A percentile compares a stretch with the other conserved stretches of the same genome.
Conservation (phyloP, 1,139 yeast genomes). For the Sugiyamaella neomexicana region DNA sequence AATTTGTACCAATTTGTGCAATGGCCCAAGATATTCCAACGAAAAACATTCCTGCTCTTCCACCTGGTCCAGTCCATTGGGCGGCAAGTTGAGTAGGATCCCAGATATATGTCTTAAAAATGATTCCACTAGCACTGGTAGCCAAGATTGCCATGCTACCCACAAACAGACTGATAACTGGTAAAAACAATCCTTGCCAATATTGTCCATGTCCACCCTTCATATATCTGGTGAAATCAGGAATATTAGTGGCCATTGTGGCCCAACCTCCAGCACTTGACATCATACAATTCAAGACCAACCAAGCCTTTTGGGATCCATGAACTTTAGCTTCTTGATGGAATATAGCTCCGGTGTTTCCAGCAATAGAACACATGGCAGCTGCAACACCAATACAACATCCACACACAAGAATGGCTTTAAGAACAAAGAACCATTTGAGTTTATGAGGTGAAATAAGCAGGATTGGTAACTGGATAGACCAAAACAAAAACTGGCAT, state of each 20-base stretch:
- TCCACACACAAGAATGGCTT: conserved; percentile 40
- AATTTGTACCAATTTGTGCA: conserved; percentile 51
- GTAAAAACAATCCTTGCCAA: conserved; percentile 39
- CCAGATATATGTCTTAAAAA: conserved; percentile 37
- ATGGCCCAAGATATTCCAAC: conserved; percentile 48
- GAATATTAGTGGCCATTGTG: conserved; percentile 44
- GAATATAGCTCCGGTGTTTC: conserved; percentile 39
- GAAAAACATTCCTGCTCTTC: conserved; percentile 46
- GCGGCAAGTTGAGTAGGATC: conserved; percentile 27
- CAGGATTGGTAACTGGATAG: conserved; percentile 42
- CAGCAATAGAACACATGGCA: conserved; percentile 29
- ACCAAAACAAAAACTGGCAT: conserved; percentile 42
- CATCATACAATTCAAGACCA: conserved; percentile 39
- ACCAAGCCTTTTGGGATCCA: conserved; percentile 42
- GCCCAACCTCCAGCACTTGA: conserved; percentile 44
- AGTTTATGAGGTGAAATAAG: conserved; percentile 42
- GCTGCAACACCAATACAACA: conserved; percentile 42
- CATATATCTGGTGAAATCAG: conserved; percentile 45
- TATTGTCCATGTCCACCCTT: conserved; percentile 18
- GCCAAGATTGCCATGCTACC: conserved; percentile 40
- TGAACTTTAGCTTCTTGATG: conserved; percentile 36
- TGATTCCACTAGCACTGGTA: conserved; percentile 38
- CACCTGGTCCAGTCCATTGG: conserved; percentile 28
- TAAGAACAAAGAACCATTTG: conserved; percentile 41
- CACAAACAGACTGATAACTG: conserved; percentile 39